phyloP scores from a whole-genome alignment of 345 rosid genomes.

The Rhodamnia rubescens region DNA sequence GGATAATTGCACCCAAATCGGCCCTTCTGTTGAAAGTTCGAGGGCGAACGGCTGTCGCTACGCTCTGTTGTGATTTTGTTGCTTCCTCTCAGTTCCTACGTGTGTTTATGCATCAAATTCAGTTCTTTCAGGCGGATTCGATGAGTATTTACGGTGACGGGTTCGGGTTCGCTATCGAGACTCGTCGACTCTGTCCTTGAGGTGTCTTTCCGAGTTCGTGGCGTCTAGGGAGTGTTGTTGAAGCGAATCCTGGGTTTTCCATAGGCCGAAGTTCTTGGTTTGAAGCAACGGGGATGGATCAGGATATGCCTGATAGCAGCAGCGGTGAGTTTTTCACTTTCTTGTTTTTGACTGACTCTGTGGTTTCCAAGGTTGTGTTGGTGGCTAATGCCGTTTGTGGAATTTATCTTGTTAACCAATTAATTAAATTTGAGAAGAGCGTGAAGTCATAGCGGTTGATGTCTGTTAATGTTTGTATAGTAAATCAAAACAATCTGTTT shows the following conservation, averaged over 20 bases:
- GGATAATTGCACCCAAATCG: neutral
- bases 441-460: neutral
- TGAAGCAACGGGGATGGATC: constrained; percentile 17
- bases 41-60: neutral
- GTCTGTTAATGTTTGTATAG: neutral
- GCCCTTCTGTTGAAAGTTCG: neutral
- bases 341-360: neutral
- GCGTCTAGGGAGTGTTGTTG: neutral
- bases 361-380: neutral
- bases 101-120: neutral
- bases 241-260: neutral
- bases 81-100: neutral
- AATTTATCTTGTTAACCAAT: neutral
- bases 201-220: neutral
- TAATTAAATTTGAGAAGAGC: neutral
- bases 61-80: neutral
- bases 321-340: constrained; percentile 4
- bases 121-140: neutral
- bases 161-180: neutral
- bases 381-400: neutral
- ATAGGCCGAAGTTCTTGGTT: neutral
- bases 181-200: neutral
- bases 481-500: neutral
- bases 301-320: constrained; percentile 26
- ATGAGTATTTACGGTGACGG: neutral